Conservation (phyloP, 2,329 filamentous ascomycete species). For the Cercospora sp. region DNA sequence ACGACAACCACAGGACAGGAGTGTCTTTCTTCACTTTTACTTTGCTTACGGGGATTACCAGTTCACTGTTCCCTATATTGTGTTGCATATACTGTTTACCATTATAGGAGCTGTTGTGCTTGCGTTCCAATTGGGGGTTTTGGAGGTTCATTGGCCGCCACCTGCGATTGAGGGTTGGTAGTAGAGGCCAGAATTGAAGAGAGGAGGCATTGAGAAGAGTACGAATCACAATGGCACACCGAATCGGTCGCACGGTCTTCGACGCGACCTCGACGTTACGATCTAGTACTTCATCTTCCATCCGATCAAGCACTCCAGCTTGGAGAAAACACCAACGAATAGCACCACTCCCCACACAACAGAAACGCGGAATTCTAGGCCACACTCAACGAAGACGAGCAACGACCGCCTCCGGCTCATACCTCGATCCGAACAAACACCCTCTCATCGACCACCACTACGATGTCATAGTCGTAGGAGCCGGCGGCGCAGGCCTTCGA, state of each 20-base stretch:
- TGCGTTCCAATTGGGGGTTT: not conserved
- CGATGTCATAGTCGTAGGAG: slow-evolving; percentile 59
- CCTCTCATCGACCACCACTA: slow-evolving; percentile 97
- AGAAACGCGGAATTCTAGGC: slow-evolving; percentile 28
- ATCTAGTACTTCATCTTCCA: slow-evolving; percentile 13
- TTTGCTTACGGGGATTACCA: not conserved
- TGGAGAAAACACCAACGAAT: slow-evolving; percentile 13
- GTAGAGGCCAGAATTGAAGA: not conserved
- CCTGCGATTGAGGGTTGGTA: not conserved
- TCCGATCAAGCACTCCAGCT: slow-evolving; percentile 10
- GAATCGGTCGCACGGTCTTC: slow-evolving; percentile 20
- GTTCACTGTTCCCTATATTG: not conserved
- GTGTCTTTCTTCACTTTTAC: not conserved
- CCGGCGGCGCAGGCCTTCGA: slow-evolving; percentile 63
- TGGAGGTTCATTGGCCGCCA: slow-evolving; percentile 7
- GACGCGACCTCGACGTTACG: slow-evolving; percentile 18
- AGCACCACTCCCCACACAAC: slow-evolving; percentile 9
- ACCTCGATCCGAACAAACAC: slow-evolving; percentile 60
- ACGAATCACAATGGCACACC: slow-evolving; percentile 19
- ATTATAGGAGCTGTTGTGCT: not conserved
- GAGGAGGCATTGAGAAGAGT: not conserved
- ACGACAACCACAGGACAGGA: not conserved
- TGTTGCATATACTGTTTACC: not conserved
- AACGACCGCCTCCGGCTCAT: slow-evolving; percentile 27
- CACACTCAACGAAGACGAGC: slow-evolving; percentile 33